Percentiles rank a stretch among this genome's conserved stretches.
Evolutionary conservation across 2,329 filamentous ascomycete species (phyloP).

Genomic region (Venturiaceae sp.): DNA sequence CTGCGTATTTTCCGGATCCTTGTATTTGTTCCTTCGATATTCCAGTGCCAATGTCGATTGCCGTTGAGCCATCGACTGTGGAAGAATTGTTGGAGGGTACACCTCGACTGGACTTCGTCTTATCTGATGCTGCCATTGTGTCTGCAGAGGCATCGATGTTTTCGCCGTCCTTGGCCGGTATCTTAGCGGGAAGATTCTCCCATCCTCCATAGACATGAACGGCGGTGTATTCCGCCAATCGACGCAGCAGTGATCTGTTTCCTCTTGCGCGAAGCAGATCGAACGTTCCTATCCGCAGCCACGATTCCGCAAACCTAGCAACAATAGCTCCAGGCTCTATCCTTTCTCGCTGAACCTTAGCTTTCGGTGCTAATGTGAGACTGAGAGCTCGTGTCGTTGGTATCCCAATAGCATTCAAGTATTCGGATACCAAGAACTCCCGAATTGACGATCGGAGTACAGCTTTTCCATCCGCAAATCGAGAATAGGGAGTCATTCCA

Average conservation of each 20-base stretch:
- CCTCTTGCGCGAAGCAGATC: conserved; percentile 79
- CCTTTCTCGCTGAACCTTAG: conserved; percentile 66
- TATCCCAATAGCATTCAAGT: conserved; percentile 74
- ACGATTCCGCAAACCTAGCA: conserved; percentile 78
- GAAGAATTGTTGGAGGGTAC: not conserved
- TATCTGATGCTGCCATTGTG: conserved; percentile 8
- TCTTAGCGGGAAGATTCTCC: conserved; percentile 62
- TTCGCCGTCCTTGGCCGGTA: conserved; percentile 39
- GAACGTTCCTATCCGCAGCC: conserved; percentile 92
- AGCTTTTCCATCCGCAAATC: conserved; percentile 92
- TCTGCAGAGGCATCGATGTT: conserved; percentile 32
- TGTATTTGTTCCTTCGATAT: conserved; percentile 51
- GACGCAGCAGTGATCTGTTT: conserved; percentile 64
- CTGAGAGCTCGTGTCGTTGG: conserved; percentile 81
- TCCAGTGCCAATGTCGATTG: conserved; percentile 27
- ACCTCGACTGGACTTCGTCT: not conserved
- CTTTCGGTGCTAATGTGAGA: conserved; percentile 64
- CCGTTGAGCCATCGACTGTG: not conserved
- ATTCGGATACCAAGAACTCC: conserved; percentile 89
- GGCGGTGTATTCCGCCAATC: conserved; percentile 71
- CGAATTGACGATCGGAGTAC: conserved; percentile 87
- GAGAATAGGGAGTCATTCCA: conserved; percentile 85
- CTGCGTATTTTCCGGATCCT: conserved; percentile 55
- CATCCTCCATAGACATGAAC: conserved; percentile 84
- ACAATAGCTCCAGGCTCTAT: conserved; percentile 90